Evolutionary conservation across 495 filamentous ascomycete species (phyloP).

Genomic region (Clohesyomyces aquaticus): DNA sequence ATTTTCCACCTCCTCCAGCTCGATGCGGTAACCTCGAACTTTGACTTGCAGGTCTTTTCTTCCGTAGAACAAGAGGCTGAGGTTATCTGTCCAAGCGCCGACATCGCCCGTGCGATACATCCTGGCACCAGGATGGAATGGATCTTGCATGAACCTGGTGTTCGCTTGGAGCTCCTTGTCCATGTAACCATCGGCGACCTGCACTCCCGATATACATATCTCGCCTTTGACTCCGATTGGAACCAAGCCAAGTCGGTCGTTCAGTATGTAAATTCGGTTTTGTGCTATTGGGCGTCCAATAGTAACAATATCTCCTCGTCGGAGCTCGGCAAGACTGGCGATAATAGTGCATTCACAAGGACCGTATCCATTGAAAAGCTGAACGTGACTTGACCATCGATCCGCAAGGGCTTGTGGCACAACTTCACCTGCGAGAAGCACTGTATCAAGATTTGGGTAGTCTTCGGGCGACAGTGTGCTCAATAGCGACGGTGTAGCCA

Average conservation of each 20-base stretch:
- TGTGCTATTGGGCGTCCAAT: slow-evolving; percentile 44
- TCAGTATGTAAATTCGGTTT: slow-evolving; percentile 45
- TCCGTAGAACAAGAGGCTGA: slow-evolving; percentile 41
- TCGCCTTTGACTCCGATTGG: slow-evolving; percentile 46
- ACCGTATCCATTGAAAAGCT: slow-evolving; percentile 49
- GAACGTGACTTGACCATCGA: slow-evolving; percentile 35
- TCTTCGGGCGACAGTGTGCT: slow-evolving; percentile 34
- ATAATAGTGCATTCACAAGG: slow-evolving; percentile 47
- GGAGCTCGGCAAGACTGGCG: slow-evolving; percentile 33
- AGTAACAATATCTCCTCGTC: slow-evolving; percentile 37
- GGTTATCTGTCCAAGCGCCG: slow-evolving; percentile 39
- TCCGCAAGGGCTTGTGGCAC: slow-evolving; percentile 42
- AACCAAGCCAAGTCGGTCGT: slow-evolving; percentile 18
- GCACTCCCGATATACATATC: slow-evolving; percentile 47
- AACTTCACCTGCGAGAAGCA: slow-evolving; percentile 46
- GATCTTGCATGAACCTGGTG: slow-evolving; percentile 53
- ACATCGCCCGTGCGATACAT: slow-evolving; percentile 49
- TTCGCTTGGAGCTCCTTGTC: slow-evolving; percentile 51
- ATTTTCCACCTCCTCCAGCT: slow-evolving; percentile 47
- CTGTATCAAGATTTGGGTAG: slow-evolving; percentile 37
- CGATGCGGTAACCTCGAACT: slow-evolving; percentile 45
- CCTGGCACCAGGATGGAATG: slow-evolving; percentile 44
- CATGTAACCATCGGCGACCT: slow-evolving; percentile 47
- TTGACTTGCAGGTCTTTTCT: slow-evolving; percentile 48
- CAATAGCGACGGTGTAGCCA: slow-evolving; percentile 46